These are phyloP conservation scores for Endocladia muricata DNA, from an alignment of 31 red algal genomes.

Conservation along the genomic window DNA sequence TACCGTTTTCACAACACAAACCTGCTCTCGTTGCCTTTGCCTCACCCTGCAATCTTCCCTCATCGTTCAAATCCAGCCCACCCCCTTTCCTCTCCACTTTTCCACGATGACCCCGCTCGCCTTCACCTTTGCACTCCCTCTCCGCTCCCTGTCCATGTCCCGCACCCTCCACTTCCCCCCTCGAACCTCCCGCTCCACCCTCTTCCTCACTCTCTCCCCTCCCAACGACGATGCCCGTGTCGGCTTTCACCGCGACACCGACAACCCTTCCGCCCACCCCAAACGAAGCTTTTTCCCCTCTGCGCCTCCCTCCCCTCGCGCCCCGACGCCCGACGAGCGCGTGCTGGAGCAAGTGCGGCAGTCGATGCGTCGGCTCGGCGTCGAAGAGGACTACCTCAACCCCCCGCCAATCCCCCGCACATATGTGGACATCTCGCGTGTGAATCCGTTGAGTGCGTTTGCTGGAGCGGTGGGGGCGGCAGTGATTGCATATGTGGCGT, in stretches of 20 bases:
- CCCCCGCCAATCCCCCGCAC: not conserved
- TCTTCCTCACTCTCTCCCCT: not conserved
- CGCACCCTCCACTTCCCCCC: not conserved
- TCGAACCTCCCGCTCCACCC: not conserved
- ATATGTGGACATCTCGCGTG: constrained; percentile 40
- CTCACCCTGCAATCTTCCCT: not conserved
- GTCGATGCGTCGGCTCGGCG: constrained; percentile 51
- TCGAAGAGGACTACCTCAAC: not conserved
- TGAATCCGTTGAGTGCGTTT: constrained; percentile 60
- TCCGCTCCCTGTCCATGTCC: not conserved
- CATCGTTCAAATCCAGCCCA: not conserved
- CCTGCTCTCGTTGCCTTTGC: too few species aligned
- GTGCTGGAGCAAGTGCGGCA: constrained; percentile 44
- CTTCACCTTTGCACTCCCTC: too few species aligned
- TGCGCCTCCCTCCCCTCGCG: not conserved
- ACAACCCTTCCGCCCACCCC: not conserved
- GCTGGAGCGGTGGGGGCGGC: constrained; percentile 40
- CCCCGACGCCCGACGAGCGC: constrained; percentile 51
- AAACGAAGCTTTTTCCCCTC: constrained; percentile 38
- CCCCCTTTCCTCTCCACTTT: not conserved
- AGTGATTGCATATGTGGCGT: constrained; percentile 50
- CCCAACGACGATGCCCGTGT: not conserved
- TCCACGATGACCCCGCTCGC: too few species aligned
- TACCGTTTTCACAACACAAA: too few species aligned
- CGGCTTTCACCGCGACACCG: not conserved